These are phyloP conservation scores for Sonneratia caseolaris DNA, from an alignment of 345 rosid species.

Conservation along the genomic window DNA sequence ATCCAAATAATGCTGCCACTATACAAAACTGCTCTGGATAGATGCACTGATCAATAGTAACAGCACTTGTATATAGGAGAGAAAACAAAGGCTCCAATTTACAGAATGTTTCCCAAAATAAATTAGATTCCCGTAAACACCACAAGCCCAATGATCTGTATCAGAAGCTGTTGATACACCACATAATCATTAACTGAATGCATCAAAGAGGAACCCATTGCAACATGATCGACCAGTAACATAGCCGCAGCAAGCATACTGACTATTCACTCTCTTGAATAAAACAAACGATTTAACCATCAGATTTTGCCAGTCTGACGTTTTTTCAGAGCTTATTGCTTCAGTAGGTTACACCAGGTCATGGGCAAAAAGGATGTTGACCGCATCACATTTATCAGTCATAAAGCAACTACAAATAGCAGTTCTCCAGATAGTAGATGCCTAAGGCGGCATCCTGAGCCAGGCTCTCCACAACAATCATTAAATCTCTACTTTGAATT, in stretches of 20 bases:
- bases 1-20: background rate
- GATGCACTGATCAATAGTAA: background rate
- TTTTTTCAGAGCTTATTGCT: background rate
- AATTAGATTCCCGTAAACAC: background rate
- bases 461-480: background rate
- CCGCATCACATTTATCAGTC: background rate
- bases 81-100: background rate
- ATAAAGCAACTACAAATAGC: background rate
- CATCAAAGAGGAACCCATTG: background rate
- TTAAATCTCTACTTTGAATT: background rate
- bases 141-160: background rate
- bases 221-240: background rate
- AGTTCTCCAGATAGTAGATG: background rate
- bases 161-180: background rate
- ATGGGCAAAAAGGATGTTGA: background rate
- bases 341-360: background rate
- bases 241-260: background rate
- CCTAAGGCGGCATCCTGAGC: background rate
- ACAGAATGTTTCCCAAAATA: background rate
- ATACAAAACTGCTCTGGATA: background rate
- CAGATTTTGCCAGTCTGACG: background rate
- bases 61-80: background rate
- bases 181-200: background rate
- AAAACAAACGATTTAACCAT: background rate
- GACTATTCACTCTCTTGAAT: background rate